Base-by-base conservation (phyloP, 2,329 filamentous ascomycete species). In the Neofusicoccum ribis region DNA sequence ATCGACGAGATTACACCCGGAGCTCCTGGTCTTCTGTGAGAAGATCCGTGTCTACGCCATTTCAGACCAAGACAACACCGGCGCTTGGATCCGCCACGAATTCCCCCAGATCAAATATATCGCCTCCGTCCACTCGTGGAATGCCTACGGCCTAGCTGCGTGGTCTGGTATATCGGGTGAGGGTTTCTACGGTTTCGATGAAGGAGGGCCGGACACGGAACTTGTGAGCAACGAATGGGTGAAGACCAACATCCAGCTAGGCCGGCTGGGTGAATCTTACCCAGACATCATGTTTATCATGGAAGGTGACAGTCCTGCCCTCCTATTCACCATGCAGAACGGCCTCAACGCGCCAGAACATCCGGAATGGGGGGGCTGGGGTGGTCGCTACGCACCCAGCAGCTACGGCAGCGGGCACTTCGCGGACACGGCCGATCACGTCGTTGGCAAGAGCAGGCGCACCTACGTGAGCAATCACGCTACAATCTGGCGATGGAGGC, bases 31-130 rank as follows among this genome's bases (percentile, higher is more conserved):
- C 0, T 70, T 83, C n/a, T 72, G 74, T 1, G 70, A 75, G 2
- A 80, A 79, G 67, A 69, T 77, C 2, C 72, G 75, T 2, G 71
- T 77, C 3, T 77, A 77, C 36, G 75, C 85, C 41, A 86, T 88
- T 63, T 86, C 84, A 6, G 86, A 88, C 67, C 85, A 88, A 68
- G 85, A 88, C 67, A 82, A 88, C 67, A 82, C 83, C 0, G 85
- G 84, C 0, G 73, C 80, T 0, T 88, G 85, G 85, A 83, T 88
- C 41, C 81, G 85, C 15, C 73, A 77, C 51, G 80, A 78, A 2
- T 87, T 82, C 66, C 84, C 86, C 0, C 80, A 84, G 31, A 70
- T 88, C 6, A 83, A 85, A 68, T 87, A 86, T 72, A 85, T 88
- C 63, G 77, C 76, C 14, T 85, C 82, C 0, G 72, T 86, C 1